phyloP scores from a whole-genome alignment of 2,329 filamentous ascomycete species.

The Pseudocercospora ulei region DNA sequence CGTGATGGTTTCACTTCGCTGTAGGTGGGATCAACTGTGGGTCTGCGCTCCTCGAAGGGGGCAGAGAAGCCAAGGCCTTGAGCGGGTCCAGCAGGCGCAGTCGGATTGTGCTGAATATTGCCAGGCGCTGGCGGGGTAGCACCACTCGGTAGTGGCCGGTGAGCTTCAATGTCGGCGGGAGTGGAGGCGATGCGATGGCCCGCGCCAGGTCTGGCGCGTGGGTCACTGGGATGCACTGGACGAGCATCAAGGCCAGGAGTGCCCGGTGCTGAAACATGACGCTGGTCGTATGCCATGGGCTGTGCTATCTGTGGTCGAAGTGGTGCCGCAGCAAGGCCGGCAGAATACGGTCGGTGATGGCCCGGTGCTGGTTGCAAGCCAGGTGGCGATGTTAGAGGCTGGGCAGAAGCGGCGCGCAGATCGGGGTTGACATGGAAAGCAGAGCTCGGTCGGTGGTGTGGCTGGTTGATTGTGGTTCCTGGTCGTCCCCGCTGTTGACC shows the following conservation, averaged over 20 bases:
- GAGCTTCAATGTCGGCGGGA: constrained; percentile 21
- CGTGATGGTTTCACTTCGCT: constrained; percentile 10
- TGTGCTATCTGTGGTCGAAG: constrained; percentile 18
- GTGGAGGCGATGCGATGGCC: constrained; percentile 32
- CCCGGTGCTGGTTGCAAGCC: constrained; percentile 5
- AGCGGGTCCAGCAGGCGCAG: constrained; percentile 17
- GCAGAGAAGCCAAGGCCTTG: constrained; percentile 35
- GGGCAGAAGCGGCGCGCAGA: constrained; percentile 25
- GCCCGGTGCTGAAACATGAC: constrained; percentile 17
- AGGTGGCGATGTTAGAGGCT: neutral
- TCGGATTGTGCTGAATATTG: constrained; percentile 20
- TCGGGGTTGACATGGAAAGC: constrained; percentile 47
- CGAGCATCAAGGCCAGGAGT: constrained; percentile 11
- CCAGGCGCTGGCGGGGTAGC: constrained; percentile 16
- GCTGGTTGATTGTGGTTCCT: constrained; percentile 37
- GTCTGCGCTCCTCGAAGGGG: constrained; percentile 37
- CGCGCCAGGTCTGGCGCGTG: constrained; percentile 20
- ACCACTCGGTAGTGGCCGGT: constrained; percentile 10
- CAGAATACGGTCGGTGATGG: constrained; percentile 18
- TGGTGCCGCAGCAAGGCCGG: constrained; percentile 13
- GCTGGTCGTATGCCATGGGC: constrained; percentile 21
- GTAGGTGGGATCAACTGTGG: constrained; percentile 19
- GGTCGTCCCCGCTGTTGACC: constrained; percentile 22
- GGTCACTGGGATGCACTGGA: constrained; percentile 19
- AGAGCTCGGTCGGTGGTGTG: constrained; percentile 45